Evolutionary conservation across 495 filamentous ascomycete genomes (phyloP).

Genomic region (Aspergillus taichungensis): DNA sequence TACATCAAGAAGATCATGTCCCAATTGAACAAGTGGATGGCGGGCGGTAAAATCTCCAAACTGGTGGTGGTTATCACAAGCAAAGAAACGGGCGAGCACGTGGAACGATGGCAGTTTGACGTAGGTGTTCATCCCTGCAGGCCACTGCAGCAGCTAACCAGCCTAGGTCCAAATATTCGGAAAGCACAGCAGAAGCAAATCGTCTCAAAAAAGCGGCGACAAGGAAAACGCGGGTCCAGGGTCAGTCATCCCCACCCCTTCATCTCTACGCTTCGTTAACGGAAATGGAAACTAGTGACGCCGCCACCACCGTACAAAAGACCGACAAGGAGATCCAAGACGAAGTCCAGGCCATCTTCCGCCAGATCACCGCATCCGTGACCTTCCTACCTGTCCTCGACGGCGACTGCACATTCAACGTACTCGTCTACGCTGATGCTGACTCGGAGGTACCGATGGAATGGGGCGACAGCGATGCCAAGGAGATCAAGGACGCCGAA

Average conservation of each 20-base stretch:
- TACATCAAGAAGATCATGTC: constrained; percentile 99
- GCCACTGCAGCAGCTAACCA: not conserved
- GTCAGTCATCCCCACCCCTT: constrained; percentile 27
- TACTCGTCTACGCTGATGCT: constrained; percentile 93
- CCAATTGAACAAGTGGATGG: constrained; percentile 93
- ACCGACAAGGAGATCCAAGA: constrained; percentile 88
- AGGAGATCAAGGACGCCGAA: constrained; percentile 93
- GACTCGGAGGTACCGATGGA: constrained; percentile 95
- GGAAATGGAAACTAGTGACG: constrained; percentile 22
- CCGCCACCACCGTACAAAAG: constrained; percentile 51
- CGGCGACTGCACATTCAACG: constrained; percentile 95
- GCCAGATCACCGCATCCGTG: constrained; percentile 95
- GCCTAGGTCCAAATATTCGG: constrained; percentile 60
- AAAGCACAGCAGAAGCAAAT: constrained; percentile 44
- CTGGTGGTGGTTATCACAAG: constrained; percentile 91
- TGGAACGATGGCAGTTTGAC: constrained; percentile 98
- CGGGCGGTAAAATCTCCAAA: constrained; percentile 90
- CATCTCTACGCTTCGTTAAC: constrained; percentile 8
- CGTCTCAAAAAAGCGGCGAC: constrained; percentile 42
- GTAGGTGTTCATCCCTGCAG: constrained; percentile 34
- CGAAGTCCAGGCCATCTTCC: constrained; percentile 92
- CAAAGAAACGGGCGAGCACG: constrained; percentile 92
- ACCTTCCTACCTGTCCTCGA: constrained; percentile 91
- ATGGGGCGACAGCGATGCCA: constrained; percentile 97
- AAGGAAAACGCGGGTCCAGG: constrained; percentile 54